Evolutionary conservation across 148 eudicot species (phyloP).

Genomic region (Fagopyrum esculentum): DNA sequence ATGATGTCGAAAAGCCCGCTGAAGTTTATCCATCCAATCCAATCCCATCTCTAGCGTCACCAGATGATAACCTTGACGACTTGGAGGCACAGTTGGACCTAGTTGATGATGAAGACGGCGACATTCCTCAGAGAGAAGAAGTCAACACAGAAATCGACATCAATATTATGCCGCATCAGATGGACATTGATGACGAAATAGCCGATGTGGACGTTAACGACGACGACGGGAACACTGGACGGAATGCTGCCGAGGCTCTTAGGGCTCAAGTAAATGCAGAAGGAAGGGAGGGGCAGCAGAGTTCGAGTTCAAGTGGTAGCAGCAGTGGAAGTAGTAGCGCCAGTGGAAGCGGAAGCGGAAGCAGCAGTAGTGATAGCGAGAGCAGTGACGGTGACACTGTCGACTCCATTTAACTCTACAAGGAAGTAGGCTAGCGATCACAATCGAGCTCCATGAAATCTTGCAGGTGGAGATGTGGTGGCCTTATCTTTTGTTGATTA

Average conservation of each 20-base stretch:
- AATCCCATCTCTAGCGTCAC: slow-evolving; percentile 38
- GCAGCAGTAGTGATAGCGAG: slow-evolving; percentile 30
- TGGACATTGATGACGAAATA: slow-evolving; percentile 69
- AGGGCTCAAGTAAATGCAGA: slow-evolving; percentile 71
- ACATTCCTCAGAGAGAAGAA: slow-evolving; percentile 1
- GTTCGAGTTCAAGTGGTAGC: slow-evolving; percentile 67
- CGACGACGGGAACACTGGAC: slow-evolving; percentile 46
- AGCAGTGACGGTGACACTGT: slow-evolving; percentile 60
- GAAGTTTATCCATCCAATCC: slow-evolving; percentile 32
- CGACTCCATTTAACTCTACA: slow-evolving; percentile 34
- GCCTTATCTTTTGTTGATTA: neutral
- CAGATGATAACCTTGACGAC: slow-evolving; percentile 48
- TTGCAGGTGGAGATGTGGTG: neutral
- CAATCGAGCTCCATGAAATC: neutral
- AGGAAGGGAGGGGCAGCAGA: slow-evolving; percentile 32
- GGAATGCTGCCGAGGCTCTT: slow-evolving; percentile 81
- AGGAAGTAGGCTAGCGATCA: neutral
- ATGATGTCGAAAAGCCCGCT: slow-evolving; percentile 30
- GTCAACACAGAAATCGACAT: slow-evolving; percentile 25
- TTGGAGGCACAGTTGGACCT: slow-evolving; percentile 72
- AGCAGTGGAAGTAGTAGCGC: slow-evolving; percentile 66
- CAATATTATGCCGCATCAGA: slow-evolving; percentile 66
- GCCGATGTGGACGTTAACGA: slow-evolving; percentile 77
- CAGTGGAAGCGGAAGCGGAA: slow-evolving; percentile 51
- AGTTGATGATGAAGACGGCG: slow-evolving; percentile 56